Percentiles rank a stretch among this genome's conserved stretches.
phyloP scores from a whole-genome alignment of 176 grass and related monocot genomes.

The Triticum dicoccoides region DNA sequence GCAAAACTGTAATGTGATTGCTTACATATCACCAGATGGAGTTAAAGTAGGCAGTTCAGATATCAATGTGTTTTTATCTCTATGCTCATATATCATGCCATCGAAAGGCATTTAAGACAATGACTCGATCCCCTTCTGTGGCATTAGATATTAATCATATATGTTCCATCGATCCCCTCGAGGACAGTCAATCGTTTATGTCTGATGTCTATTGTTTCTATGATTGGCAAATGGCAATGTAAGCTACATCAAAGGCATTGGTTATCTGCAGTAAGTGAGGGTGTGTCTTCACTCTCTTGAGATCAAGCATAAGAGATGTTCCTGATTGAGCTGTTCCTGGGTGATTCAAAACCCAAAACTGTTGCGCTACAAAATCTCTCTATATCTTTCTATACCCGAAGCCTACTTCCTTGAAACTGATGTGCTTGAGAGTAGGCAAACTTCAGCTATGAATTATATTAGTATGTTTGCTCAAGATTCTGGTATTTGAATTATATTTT shows the following conservation, averaged over 20 bases:
- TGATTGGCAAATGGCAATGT: neutral
- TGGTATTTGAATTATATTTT: neutral
- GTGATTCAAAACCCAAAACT: neutral
- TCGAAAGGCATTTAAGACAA: neutral
- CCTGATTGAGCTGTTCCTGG: neutral
- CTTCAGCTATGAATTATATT: neutral
- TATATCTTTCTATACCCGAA: no score
- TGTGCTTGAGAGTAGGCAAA: neutral
- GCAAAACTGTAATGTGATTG: neutral
- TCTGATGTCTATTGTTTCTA: neutral
- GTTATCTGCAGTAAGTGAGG: neutral
- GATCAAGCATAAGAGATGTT: neutral
- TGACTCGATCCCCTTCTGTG: neutral
- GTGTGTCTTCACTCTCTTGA: neutral
- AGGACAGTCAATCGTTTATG: neutral
- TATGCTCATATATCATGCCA: neutral
- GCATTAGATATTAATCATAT: neutral
- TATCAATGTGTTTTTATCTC: neutral
- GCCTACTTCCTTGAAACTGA: no score
- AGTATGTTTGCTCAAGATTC: neutral
- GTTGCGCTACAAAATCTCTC: no score
- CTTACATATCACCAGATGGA: neutral
- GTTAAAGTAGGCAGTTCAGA: neutral
- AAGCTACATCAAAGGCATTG: neutral
- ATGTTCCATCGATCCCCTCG: neutral